A percentile compares a stretch with the other conserved stretches of the same genome.
Conservation (phyloP, 768 basidiomycete species). For the Pleurotus djamor region DNA sequence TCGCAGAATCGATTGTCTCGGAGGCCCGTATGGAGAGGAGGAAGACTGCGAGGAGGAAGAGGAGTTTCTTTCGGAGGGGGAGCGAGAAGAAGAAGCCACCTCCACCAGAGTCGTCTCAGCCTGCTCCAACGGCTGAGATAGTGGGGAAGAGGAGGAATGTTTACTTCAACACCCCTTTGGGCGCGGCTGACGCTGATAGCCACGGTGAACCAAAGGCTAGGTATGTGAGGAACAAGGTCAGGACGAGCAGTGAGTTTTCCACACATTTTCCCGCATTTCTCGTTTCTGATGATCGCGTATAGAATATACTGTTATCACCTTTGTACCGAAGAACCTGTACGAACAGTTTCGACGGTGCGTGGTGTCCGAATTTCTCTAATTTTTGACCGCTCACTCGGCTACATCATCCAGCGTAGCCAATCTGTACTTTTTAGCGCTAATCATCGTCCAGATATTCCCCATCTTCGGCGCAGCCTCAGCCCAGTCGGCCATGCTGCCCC, state of each 20-base stretch:
- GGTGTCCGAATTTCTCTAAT: not conserved
- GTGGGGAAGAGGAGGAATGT: slow-evolving; percentile 66
- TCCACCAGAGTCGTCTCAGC: slow-evolving; percentile 22
- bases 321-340: slow-evolving; percentile 90
- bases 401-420: slow-evolving; percentile 69
- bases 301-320: slow-evolving; percentile 92
- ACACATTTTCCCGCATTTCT: not conserved
- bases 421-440: slow-evolving; percentile 85
- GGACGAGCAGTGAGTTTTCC: slow-evolving; percentile 77
- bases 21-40: slow-evolving; percentile 69
- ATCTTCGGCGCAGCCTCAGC: slow-evolving; percentile 89
- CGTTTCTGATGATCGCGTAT: slow-evolving; percentile 8
- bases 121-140: slow-evolving; percentile 33
- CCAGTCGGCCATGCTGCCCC: slow-evolving; percentile 78
- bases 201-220: slow-evolving; percentile 74
- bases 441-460: slow-evolving; percentile 86
- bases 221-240: slow-evolving; percentile 93
- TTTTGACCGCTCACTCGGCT: slow-evolving; percentile 6
- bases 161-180: slow-evolving; percentile 75
- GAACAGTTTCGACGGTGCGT: slow-evolving; percentile 90
- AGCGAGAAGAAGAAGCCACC: slow-evolving; percentile 40
- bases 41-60: slow-evolving; percentile 44
- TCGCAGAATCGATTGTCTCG: slow-evolving; percentile 81
- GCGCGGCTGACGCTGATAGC: slow-evolving; percentile 61
- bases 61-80: slow-evolving; percentile 58